Evolutionary conservation across 2,329 filamentous ascomycete species (phyloP), one percentile per base, ranked within the genome.

Genomic region (Septoria linicola): DNA sequence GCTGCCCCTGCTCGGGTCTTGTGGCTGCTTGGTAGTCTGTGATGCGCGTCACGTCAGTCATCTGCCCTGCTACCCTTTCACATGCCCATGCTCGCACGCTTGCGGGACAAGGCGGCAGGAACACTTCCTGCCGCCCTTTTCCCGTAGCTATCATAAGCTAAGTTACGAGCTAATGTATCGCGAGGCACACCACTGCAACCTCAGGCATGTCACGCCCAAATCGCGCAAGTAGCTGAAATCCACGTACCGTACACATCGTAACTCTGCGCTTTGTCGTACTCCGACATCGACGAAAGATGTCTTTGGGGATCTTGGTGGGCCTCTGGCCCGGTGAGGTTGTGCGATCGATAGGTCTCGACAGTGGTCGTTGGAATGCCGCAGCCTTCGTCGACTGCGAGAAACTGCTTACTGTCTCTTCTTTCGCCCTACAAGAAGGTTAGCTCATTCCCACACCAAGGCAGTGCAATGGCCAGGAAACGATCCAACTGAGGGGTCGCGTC

Each of bases 241-340:
- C 53, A 84, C 89, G 76, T 77, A 95, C 90, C 87, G 73, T 92
- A 87, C 76, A 91, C 81, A 70, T 85, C 86, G 71, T 85, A 79
- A 72, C 84, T 78, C 70, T 87, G 83, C 53, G 82, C 73, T 74
- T 95, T 95, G 67, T 80, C 78, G 78, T 89, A 91, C 73, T 85
- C 85, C 71, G 88, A 86, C 87, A 91, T 91, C 73, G 86, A 83
- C 73, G 88, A 75, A 65, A 83, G 64, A 59, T 63, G 57, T 46
- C 58, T 61, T 45, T 60, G 57, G 48, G 63, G 63, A 49, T 68
- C 66, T 37, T 75, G 73, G 69, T 76, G 78, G 72, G 75, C 75
- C 72, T 74, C 69, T 58, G 76, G 73, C 74, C 76, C 76, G 68
- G 73, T 73, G 66, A 76, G 73, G 65, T 72, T 71, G 48, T 68